These are phyloP conservation scores for Golubevia pallescens DNA, from an alignment of 1,284 basidiomycete genomes.

Conservation along the genomic window DNA sequence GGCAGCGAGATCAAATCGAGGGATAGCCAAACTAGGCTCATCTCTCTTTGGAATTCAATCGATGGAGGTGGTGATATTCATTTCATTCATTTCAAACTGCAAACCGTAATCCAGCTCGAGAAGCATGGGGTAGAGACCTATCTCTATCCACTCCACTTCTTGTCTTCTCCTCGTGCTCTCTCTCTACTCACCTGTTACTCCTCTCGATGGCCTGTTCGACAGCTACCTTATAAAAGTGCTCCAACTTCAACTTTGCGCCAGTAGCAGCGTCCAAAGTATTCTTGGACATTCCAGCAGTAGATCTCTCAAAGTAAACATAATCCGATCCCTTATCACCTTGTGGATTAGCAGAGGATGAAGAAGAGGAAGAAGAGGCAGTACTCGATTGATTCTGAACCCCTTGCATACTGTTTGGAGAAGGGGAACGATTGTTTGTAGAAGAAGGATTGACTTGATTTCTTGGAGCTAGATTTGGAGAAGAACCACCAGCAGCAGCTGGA, in stretches of 20 bases:
- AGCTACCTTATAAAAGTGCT: conserved; percentile 95
- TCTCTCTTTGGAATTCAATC: no score
- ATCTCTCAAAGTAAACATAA: conserved; percentile 95
- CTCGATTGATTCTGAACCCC: background rate
- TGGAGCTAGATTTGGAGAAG: background rate
- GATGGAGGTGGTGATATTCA: no score
- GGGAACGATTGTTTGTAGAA: background rate
- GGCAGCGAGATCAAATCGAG: no score
- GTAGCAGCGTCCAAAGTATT: conserved; percentile 89
- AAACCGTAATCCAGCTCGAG: no score
- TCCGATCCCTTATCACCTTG: conserved; percentile 68
- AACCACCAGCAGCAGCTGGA: conserved; percentile 15
- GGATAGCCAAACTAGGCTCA: no score
- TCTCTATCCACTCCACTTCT: no score
- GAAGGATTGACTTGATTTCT: background rate
- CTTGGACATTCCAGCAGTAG: conserved; percentile 81
- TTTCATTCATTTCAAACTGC: no score
- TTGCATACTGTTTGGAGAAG: background rate
- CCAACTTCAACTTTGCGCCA: conserved; percentile 93
- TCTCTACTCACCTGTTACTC: conserved; percentile 74
- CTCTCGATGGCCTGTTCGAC: conserved; percentile 89
- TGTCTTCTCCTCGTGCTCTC: no score
- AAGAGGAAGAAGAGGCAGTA: background rate
- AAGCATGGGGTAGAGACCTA: background rate
- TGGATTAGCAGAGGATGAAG: background rate